These are phyloP conservation scores for Arthroderma uncinatum DNA, from an alignment of 2,329 filamentous ascomycete genomes.

Conservation along the genomic window DNA sequence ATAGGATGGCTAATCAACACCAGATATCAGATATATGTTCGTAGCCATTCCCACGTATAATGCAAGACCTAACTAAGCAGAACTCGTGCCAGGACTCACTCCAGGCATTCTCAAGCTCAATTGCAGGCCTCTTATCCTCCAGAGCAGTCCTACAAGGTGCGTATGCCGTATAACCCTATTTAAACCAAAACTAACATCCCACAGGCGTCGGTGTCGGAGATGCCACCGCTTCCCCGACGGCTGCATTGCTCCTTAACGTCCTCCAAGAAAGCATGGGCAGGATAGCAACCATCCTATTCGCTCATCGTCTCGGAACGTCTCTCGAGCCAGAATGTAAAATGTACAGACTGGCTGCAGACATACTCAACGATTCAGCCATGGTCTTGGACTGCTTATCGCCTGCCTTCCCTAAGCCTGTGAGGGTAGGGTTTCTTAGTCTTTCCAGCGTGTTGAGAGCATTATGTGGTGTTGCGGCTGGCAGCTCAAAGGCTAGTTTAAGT, in stretches of 20 bases:
- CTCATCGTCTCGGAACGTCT: constrained; percentile 43
- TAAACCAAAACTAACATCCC: constrained; percentile 2
- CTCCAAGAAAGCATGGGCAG: constrained; percentile 72
- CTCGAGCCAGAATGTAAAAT: constrained; percentile 86
- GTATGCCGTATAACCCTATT: neutral
- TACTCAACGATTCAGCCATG: constrained; percentile 80
- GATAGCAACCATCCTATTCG: constrained; percentile 73
- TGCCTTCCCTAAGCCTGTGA: constrained; percentile 49
- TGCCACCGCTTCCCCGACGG: constrained; percentile 64
- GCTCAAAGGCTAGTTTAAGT: constrained; percentile 80
- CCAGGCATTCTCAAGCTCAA: constrained; percentile 34
- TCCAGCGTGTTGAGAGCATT: constrained; percentile 54
- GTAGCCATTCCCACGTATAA: constrained; percentile 15
- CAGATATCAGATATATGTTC: constrained; percentile 53
- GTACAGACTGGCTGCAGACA: constrained; percentile 74
- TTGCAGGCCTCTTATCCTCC: constrained; percentile 55
- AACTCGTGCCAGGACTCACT: constrained; percentile 28
- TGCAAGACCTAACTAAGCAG: neutral
- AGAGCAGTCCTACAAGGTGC: constrained; percentile 67
- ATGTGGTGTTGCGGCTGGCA: constrained; percentile 82
- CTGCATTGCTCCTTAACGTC: constrained; percentile 70
- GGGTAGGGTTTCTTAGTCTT: constrained; percentile 48
- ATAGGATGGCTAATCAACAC: neutral
- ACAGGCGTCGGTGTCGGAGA: constrained; percentile 72
- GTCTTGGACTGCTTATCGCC: constrained; percentile 76